Evolutionary conservation across 495 filamentous ascomycete genomes (phyloP).

Genomic region (Xylaria castorea): DNA sequence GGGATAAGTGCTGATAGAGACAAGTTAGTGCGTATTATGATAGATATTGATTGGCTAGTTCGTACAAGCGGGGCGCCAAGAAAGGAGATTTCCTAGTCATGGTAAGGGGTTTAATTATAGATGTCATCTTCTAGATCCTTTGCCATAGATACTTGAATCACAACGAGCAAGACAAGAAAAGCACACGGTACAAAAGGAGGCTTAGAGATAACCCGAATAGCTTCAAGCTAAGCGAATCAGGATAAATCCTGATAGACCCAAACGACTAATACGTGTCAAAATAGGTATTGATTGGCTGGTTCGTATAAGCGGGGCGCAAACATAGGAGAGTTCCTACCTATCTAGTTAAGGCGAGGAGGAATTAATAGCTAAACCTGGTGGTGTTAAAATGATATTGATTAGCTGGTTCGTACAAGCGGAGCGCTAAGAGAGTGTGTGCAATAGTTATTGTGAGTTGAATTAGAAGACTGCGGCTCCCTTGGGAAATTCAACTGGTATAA

Average conservation of each 20-base stretch:
- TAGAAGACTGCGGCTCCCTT: background rate
- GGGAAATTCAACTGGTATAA: conserved; percentile 23
- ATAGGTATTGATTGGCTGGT: conserved; percentile 13
- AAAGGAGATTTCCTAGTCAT: background rate
- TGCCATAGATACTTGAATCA: background rate
- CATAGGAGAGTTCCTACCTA: too few species aligned
- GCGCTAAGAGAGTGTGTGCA: background rate
- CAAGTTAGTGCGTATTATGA: conserved; percentile 27
- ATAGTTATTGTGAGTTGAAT: background rate
- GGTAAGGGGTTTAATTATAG: background rate
- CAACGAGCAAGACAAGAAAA: conserved; percentile 20
- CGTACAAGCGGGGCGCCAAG: background rate
- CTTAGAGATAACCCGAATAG: background rate
- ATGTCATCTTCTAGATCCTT: background rate
- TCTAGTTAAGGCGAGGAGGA: too few species aligned
- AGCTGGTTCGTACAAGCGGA: conserved; percentile 30
- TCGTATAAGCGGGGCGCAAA: background rate
- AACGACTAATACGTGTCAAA: conserved; percentile 22
- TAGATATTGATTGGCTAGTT: background rate
- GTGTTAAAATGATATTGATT: conserved; percentile 22
- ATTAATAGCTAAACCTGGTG: too few species aligned
- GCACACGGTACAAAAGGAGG: background rate
- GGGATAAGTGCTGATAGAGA: conserved; percentile 26
- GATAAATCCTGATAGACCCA: background rate
- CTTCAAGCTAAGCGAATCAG: background rate